Evolutionary conservation across 2,329 filamentous ascomycete genomes (phyloP).

Genomic region (Diplodia seriata): DNA sequence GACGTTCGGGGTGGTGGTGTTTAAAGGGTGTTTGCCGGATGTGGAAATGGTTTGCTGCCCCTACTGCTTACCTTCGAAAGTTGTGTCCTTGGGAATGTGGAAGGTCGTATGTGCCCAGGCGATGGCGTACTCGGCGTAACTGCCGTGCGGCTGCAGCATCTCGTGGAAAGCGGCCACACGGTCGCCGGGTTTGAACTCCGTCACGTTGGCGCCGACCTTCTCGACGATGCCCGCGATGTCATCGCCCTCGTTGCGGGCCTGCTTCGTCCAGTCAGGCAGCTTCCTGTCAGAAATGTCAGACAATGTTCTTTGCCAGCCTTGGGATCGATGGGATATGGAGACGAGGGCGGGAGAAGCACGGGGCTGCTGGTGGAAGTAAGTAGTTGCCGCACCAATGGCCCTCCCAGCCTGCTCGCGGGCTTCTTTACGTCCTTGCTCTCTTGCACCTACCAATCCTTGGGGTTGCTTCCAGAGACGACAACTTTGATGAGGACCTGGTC

Average conservation of each 20-base stretch:
- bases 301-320: too few relatives aligned
- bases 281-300: conserved; percentile 7
- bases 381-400: conserved; percentile 6
- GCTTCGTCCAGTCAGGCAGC: not conserved
- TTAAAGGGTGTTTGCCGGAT: too few relatives aligned
- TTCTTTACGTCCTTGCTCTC: not conserved
- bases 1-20: too few relatives aligned
- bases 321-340: not conserved
- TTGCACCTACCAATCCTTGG: conserved; percentile 35
- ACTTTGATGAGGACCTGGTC: conserved; percentile 39
- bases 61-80: conserved; percentile 42
- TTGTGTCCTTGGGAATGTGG: conserved; percentile 48
- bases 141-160: conserved; percentile 46
- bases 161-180: conserved; percentile 46
- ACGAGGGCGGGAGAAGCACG: not conserved
- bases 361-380: not conserved
- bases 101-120: conserved; percentile 53
- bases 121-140: conserved; percentile 54
- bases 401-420: not conserved
- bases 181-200: conserved; percentile 36
- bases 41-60: too few relatives aligned
- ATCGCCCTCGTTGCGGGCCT: conserved; percentile 34
- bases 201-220: conserved; percentile 36
- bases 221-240: conserved; percentile 37
- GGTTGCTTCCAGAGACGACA: conserved; percentile 34